A percentile compares a stretch with the other conserved stretches of the same genome.
These are phyloP conservation scores for Xylaria sp. DNA, from an alignment of 495 filamentous ascomycete species.

Conservation along the genomic window DNA sequence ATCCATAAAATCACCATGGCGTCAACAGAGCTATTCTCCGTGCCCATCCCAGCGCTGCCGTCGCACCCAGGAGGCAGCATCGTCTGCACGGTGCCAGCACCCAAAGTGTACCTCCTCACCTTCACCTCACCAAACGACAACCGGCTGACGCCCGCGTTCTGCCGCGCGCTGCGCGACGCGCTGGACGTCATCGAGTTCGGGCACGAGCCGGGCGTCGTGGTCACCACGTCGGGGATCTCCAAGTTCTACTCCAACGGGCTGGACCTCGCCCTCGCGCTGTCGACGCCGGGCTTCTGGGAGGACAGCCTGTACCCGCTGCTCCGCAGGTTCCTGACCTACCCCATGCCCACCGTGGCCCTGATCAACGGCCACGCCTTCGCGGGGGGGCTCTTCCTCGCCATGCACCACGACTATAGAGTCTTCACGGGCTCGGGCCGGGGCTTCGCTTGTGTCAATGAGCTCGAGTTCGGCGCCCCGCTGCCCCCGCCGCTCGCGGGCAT, in stretches of 20 bases:
- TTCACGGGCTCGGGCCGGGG: constrained; percentile 68
- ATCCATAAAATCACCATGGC: constrained; percentile 13
- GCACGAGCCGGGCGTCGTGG: constrained; percentile 68
- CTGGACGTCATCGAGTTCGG: constrained; percentile 75
- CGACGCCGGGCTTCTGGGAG: constrained; percentile 60
- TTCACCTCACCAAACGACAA: constrained; percentile 76
- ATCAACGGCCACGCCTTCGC: constrained; percentile 86
- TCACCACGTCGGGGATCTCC: constrained; percentile 74
- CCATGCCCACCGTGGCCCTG: constrained; percentile 82
- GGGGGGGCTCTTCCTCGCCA: constrained; percentile 78
- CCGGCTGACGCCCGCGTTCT: constrained; percentile 71
- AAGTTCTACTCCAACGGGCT: constrained; percentile 88
- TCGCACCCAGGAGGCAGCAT: constrained; percentile 41
- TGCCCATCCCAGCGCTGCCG: constrained; percentile 45
- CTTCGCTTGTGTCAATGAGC: constrained; percentile 78
- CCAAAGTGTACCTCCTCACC: constrained; percentile 72
- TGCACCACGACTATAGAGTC: constrained; percentile 84
- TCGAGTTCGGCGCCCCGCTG: constrained; percentile 77
- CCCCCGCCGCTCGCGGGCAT: constrained; percentile 74
- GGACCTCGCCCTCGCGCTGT: constrained; percentile 65
- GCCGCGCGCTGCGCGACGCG: constrained; percentile 67
- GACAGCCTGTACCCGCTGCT: constrained; percentile 65
- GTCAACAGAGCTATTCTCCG: constrained; percentile 45
- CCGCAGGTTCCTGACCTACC: constrained; percentile 69
- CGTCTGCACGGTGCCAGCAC: constrained; percentile 61